Base-by-base conservation (phyloP, 352 stramenopile genomes). In the Phytophthora boehmeriae region DNA sequence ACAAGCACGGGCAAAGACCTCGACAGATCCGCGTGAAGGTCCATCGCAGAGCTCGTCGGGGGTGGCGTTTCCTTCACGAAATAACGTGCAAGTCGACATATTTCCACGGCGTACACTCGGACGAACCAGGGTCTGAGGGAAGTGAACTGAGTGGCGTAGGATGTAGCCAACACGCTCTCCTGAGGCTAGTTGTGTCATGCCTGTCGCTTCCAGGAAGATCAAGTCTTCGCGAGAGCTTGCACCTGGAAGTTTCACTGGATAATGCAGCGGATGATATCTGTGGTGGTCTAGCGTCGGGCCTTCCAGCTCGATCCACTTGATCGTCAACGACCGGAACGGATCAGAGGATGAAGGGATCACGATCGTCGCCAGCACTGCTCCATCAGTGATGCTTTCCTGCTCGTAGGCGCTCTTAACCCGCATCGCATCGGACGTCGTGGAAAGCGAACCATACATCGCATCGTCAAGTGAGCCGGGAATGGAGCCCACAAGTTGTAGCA, bases 101-200 rank as follows among this genome's bases (percentile, higher is more conserved):
- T 80, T 78, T 0, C 68, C 77, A 10, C 82, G 79, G 16, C 66
- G 52, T 22, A 80, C 75, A 11, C 63, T 58, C 5, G 34, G 35
- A 17, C 83, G 63, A 16, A 55, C 34, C 28, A 68, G 73, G 4
- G 81, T 81, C 45, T 85, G 66, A 30, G 63, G 39, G 17, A 90
- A 78, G 25, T 89, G 73, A 9, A 92, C 70, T 23, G 83, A 92
- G 59, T 92, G 83, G 17, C 80, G 54, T 6, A 92, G 46, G 32
- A 88, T 76, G 59, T 73, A 92, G 2, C 83, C 83, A 49, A 92
- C 47, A 4, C 59, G 75, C 42, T 92, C 78, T 14, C 80, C 83
- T 2, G 73, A 78, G 14, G 66, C 53, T 27, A 89, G 50, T n/a
- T 41, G 68, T 1, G 55, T 75, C 4, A 68, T 80, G 16, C 83